These are phyloP conservation scores for Escallonia rubra DNA, from an alignment of 129 eudicot species.

Conservation along the genomic window DNA sequence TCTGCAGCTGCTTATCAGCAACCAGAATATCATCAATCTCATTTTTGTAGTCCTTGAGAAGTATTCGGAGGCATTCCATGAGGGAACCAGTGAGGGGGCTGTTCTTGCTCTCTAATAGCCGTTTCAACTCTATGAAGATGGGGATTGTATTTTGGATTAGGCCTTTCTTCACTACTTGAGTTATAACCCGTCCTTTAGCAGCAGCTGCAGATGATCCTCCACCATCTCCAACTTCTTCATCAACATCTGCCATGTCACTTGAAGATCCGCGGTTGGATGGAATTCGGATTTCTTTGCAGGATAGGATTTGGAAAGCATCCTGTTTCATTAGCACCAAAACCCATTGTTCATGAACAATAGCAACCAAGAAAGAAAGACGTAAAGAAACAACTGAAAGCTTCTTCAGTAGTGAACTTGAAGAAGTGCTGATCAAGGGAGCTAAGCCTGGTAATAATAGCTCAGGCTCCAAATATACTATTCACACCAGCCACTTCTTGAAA, in stretches of 20 bases:
- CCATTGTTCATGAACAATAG: not conserved
- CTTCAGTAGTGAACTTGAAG: not conserved
- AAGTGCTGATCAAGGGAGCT: not conserved
- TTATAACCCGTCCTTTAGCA: slow-evolving; percentile 67
- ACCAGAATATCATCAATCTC: slow-evolving; percentile 89
- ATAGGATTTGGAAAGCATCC: slow-evolving; percentile 86
- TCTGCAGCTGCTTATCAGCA: slow-evolving; percentile 90
- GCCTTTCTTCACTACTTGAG: slow-evolving; percentile 83
- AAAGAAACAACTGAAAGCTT: not conserved
- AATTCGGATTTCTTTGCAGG: slow-evolving; percentile 81
- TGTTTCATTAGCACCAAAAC: slow-evolving; percentile 21
- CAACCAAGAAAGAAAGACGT: not conserved
- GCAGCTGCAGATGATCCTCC: slow-evolving; percentile 42
- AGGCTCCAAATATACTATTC: not conserved
- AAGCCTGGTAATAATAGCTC: not conserved
- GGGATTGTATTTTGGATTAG: slow-evolving; percentile 92
- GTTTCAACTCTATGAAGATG: slow-evolving; percentile 87
- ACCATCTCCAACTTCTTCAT: slow-evolving; percentile 54
- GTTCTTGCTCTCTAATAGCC: slow-evolving; percentile 75
- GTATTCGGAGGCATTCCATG: slow-evolving; percentile 88
- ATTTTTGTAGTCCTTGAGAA: slow-evolving; percentile 93
- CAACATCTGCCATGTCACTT: slow-evolving; percentile 62
- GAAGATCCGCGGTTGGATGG: slow-evolving; percentile 60
- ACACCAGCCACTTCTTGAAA: not conserved
- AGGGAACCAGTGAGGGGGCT: slow-evolving; percentile 89